Percentiles rank a stretch among this genome's conserved stretches.
phyloP scores from a whole-genome alignment of 352 stramenopile species.

The Peronosclerospora sorghi region DNA sequence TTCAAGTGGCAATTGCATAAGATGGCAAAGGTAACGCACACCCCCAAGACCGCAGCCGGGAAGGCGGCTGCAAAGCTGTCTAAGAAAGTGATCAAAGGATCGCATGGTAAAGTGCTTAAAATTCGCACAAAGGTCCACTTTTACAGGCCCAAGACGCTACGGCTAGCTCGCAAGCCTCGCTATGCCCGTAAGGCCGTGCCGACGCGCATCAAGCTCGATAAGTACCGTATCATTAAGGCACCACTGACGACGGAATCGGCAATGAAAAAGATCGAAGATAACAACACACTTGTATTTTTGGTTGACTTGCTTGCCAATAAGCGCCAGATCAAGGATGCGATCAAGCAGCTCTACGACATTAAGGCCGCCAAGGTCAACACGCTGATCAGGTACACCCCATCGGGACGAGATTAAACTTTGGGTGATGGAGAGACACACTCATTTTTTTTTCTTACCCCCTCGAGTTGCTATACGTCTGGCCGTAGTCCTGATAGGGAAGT shows the following conservation, averaged over 20 bases:
- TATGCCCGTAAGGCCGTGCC: conserved; percentile 91
- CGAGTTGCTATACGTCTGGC: conserved; percentile 6
- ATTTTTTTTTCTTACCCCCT: conserved; percentile 3
- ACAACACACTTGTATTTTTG: conserved; percentile 99
- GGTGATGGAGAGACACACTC: conserved; percentile 12
- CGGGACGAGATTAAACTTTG: conserved; percentile 49
- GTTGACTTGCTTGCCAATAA: conserved; percentile 99
- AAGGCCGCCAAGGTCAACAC: conserved; percentile 99
- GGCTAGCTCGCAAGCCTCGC: conserved; percentile 90
- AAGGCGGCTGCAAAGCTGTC: conserved; percentile 89
- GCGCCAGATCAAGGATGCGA: conserved; percentile 99
- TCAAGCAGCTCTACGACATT: conserved; percentile 99
- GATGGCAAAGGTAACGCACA: conserved; percentile 58
- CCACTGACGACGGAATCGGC: conserved; percentile 98
- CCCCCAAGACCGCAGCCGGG: conserved; percentile 70
- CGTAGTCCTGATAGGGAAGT: conserved; percentile 42
- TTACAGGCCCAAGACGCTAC: conserved; percentile 98
- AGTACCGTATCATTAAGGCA: conserved; percentile 99
- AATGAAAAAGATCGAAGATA: conserved; percentile 99
- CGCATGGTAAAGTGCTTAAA: conserved; percentile 95
- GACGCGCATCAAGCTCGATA: conserved; percentile 94
- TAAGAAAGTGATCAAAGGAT: conserved; percentile 94
- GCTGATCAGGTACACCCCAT: conserved; percentile 94
- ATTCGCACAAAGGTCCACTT: conserved; percentile 99
- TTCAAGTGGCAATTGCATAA: conserved; percentile 22